Evolutionary conservation across 2,329 filamentous ascomycete genomes (phyloP).

Genomic region (Didymella segeticola): DNA sequence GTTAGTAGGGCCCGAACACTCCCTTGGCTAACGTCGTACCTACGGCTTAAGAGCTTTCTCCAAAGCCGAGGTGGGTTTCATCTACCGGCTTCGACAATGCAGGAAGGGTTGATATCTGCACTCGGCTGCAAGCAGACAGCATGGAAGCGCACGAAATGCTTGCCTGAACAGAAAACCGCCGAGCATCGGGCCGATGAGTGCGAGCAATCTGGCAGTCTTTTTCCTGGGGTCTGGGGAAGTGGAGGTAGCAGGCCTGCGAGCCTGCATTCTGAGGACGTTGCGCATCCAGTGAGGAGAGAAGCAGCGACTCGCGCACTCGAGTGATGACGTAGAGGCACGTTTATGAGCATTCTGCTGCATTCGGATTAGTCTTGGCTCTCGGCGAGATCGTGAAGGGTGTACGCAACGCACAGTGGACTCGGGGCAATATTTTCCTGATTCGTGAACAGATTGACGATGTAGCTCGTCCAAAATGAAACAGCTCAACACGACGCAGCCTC

Average conservation of each 20-base stretch:
- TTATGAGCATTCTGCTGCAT: too few relatives aligned
- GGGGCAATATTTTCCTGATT: too few relatives aligned
- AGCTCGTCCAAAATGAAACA: too few relatives aligned
- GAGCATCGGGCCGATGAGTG: conserved; percentile 9
- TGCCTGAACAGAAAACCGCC: background rate
- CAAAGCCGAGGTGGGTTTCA: background rate
- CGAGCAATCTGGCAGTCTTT: background rate
- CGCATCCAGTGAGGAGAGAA: too few relatives aligned
- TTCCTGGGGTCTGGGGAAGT: conserved; percentile 12
- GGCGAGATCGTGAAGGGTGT: too few relatives aligned
- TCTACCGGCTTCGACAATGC: background rate
- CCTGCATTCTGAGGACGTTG: background rate
- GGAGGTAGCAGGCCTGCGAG: background rate
- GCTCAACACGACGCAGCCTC: too few relatives aligned
- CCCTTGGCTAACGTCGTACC: conserved; percentile 2
- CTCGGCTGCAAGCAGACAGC: background rate
- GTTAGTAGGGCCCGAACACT: background rate
- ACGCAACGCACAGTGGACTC: too few relatives aligned
- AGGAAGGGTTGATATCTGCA: background rate
- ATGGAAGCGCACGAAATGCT: background rate
- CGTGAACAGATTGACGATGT: too few relatives aligned
- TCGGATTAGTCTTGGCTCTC: too few relatives aligned
- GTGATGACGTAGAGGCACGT: too few relatives aligned
- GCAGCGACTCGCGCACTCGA: too few relatives aligned
- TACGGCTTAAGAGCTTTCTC: background rate